Percentiles rank a stretch among this genome's conserved stretches.
Conservation (phyloP, 176 grass and related monocot species). For the Urochloa ruziziensis region DNA sequence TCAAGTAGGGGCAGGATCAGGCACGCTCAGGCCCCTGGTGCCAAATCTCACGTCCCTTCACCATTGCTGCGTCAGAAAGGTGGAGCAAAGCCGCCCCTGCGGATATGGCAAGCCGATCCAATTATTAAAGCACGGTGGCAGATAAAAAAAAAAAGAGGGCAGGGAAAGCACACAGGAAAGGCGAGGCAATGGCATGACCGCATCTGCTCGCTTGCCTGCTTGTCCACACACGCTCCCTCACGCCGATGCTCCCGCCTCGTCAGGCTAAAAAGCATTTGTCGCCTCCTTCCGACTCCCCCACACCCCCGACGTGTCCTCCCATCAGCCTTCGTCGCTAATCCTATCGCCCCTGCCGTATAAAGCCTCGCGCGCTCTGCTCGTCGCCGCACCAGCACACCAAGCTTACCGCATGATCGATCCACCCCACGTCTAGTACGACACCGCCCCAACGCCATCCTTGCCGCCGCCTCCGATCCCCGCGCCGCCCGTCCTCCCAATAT, state of each 20-base stretch:
- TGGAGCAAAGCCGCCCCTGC: neutral
- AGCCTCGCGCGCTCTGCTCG: neutral
- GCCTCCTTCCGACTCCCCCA: neutral
- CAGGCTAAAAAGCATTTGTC: neutral
- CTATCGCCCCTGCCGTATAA: constrained; percentile 6
- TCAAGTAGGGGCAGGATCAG: neutral
- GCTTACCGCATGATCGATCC: neutral
- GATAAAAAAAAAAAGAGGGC: neutral
- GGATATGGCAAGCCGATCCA: neutral
- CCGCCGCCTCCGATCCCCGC: neutral
- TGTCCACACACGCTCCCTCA: neutral
- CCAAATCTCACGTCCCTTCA: neutral
- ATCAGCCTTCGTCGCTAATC: neutral
- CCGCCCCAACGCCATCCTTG: neutral
- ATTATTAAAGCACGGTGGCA: neutral
- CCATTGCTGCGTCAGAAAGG: constrained; percentile 6
- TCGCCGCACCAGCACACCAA: neutral
- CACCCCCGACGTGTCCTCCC: neutral
- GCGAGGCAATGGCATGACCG: neutral
- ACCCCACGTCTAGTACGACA: neutral
- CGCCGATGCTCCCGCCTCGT: neutral
- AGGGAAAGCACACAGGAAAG: neutral
- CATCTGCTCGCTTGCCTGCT: neutral
- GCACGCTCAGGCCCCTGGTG: neutral
- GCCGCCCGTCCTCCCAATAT: neutral